Evolutionary conservation across 106 monocot genomes (phyloP), one percentile per base, ranked within the genome.

Genomic region (Acorus calamus): DNA sequence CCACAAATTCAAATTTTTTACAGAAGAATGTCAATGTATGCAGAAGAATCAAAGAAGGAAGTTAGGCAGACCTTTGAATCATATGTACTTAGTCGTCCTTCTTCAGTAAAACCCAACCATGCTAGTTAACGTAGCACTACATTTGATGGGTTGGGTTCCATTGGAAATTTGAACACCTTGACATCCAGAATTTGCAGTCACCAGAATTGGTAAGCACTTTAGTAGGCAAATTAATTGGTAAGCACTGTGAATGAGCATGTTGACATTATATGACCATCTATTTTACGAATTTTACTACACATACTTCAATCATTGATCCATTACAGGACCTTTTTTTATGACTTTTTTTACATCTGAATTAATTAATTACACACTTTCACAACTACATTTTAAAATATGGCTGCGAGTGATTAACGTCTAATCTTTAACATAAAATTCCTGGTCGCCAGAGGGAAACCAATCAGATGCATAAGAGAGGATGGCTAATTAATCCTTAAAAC

Each of bases 31-130:
- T 8, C 6, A 6, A 5, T 57, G 12, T 6, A 42, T 43, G 4
- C 5, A 14, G 8, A 7, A 69, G 7, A 52, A 46, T 69, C 8
- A 49, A 57, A 6, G 53, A 43, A 56, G 44, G 42, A 8, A 68
- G 12, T 8, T 52, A 41, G 13, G 53, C 78, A 57, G 42, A 94
- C 96, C 87, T 78, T 78, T 46, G 96, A 88, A 63, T 96, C 91
- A 57, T 80, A 96, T 62, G 91, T 66, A 54, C 91, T 74, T 63
- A 91, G 76, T 45, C 80, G 79, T 6, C 94, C 94, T 61, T 96
- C 90, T 78, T 96, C 94, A 67, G 84, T 90, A 65, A 87, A 96
- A 28, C 96, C 96, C 78, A 96, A 77, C 96, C 96, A 96, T 55
- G 79, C 60, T 71, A 96, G 82, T 83, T 71, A 96, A 67, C 7